phyloP scores from a whole-genome alignment of 2,329 filamentous ascomycete genomes.

The Apiospora phragmitis region DNA sequence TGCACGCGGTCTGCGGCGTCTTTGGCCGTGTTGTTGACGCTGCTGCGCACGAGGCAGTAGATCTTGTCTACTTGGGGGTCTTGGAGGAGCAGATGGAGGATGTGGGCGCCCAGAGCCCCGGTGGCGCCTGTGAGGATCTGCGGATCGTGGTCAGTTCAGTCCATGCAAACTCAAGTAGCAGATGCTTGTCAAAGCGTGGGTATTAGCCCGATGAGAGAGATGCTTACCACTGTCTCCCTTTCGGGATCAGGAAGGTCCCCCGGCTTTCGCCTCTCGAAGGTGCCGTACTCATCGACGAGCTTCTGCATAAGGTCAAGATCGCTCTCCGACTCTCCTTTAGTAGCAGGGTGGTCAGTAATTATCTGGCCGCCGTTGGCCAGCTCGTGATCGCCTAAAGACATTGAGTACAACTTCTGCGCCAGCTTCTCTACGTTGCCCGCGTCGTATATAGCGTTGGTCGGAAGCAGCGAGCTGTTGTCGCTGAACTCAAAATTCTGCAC shows the following conservation, averaged over 20 bases:
- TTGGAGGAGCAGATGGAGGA: slow-evolving; percentile 37
- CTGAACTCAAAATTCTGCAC: slow-evolving; percentile 39
- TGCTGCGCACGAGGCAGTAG: slow-evolving; percentile 38
- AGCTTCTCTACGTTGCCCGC: not conserved
- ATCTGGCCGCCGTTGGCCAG: not conserved
- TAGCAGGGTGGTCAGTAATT: not conserved
- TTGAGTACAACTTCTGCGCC: not conserved
- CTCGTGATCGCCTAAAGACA: not conserved
- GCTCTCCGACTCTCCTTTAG: not conserved
- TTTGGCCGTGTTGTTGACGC: not conserved
- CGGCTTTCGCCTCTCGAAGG: slow-evolving; percentile 32
- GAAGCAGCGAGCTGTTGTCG: slow-evolving; percentile 20
- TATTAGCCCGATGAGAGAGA: not conserved
- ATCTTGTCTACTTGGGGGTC: slow-evolving; percentile 35
- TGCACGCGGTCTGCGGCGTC: slow-evolving; percentile 20
- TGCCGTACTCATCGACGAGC: slow-evolving; percentile 46
- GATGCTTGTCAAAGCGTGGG: not conserved
- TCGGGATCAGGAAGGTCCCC: slow-evolving; percentile 15
- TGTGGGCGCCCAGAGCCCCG: slow-evolving; percentile 42
- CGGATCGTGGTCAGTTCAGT: not conserved
- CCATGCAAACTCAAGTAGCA: not conserved
- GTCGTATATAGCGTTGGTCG: not conserved
- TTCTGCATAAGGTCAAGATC: slow-evolving; percentile 14
- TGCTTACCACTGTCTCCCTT: slow-evolving; percentile 25
- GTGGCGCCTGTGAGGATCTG: slow-evolving; percentile 43